A percentile compares a stretch with the other conserved stretches of the same genome.
phyloP scores from a whole-genome alignment of 1,284 basidiomycete genomes.

The Pseudozyma pruni region DNA sequence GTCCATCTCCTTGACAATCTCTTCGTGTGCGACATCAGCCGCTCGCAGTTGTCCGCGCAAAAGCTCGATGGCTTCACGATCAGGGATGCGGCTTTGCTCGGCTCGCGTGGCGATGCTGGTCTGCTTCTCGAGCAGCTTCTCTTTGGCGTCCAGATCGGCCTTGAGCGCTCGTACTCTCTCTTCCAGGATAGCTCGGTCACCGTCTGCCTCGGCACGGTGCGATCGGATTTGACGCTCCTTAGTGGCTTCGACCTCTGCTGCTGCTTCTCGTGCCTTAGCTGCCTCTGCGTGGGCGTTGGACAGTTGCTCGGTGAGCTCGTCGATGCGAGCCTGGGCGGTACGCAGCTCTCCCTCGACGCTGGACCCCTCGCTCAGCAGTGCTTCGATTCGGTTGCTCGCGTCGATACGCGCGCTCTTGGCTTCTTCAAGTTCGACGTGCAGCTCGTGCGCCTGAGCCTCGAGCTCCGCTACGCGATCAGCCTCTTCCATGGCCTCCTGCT shows the following conservation, averaged over 20 bases:
- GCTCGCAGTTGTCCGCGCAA: slow-evolving; percentile 60
- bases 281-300: slow-evolving; percentile 50
- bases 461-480: slow-evolving; percentile 54
- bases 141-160: slow-evolving; percentile 41
- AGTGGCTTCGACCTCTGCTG: slow-evolving; percentile 50
- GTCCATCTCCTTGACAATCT: slow-evolving; percentile 56
- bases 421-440: slow-evolving; percentile 60
- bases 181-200: slow-evolving; percentile 62
- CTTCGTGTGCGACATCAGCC: slow-evolving; percentile 59
- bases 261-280: slow-evolving; percentile 47
- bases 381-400: slow-evolving; percentile 59
- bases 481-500: slow-evolving; percentile 53
- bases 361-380: slow-evolving; percentile 57
- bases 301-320: slow-evolving; percentile 56
- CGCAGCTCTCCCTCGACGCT: slow-evolving; percentile 55
- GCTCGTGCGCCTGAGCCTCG: slow-evolving; percentile 51
- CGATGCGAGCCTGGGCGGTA: slow-evolving; percentile 55
- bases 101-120: slow-evolving; percentile 16
- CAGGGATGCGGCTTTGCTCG: slow-evolving; percentile 34
- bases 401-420: slow-evolving; percentile 54
- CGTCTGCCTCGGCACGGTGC: slow-evolving; percentile 60
- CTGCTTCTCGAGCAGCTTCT: slow-evolving; percentile 39
- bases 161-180: slow-evolving; percentile 54
- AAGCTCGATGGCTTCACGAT: slow-evolving; percentile 43
- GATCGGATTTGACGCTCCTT: slow-evolving; percentile 55